Evolutionary conservation across 495 filamentous ascomycete species (phyloP), one percentile per base, ranked within the genome.

Genomic region (Sphaerosporella brunnea): DNA sequence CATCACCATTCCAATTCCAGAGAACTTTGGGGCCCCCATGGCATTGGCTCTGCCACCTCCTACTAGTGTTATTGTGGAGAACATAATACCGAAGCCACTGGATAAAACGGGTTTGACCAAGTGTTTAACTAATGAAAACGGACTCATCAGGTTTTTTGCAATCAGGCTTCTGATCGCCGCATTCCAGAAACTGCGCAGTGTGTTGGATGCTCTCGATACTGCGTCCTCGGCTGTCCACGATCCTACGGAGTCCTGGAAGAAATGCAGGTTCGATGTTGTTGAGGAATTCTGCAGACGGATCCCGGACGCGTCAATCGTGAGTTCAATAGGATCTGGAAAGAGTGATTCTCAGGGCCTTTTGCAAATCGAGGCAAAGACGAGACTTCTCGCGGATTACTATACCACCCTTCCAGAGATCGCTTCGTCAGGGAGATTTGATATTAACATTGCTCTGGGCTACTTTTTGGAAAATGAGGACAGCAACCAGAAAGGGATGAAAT

Each of bases 371-470:
- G 78, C 79, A 15, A 71, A 79, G 20, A 78, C 76, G 10, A 77
- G 78, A 48, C 63, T 96, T 25, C 64, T 96, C 25, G 68, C 73
- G 21, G 69, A 79, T 24, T 96, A 83, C 61, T 94, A 87, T 58
- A 73, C 85, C 53, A 71, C 84, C 2, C 66, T 85, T 20, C 85
- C 90, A 2, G 77, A 84, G 54, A 63, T 84, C 16, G 85, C 85
- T 0, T 64, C 92, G 23, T 76, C 78, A 48, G 82, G 87, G 43
- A 85, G 75, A 43, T 84, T 94, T 52, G 92, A 95, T 62, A 79
- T 88, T 13, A 54, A 59, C 10, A 34, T 49, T 18, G 37, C 58
- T 5, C 25, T 61, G 8, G 50, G 44, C 10, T 35, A 20, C 15
- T 54, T 61, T 35, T 26, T 61, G 4, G 24, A 16, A 13, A 36